Evolutionary conservation across 306 rosid species (phyloP).

Genomic region (Medicago ruthenica): DNA sequence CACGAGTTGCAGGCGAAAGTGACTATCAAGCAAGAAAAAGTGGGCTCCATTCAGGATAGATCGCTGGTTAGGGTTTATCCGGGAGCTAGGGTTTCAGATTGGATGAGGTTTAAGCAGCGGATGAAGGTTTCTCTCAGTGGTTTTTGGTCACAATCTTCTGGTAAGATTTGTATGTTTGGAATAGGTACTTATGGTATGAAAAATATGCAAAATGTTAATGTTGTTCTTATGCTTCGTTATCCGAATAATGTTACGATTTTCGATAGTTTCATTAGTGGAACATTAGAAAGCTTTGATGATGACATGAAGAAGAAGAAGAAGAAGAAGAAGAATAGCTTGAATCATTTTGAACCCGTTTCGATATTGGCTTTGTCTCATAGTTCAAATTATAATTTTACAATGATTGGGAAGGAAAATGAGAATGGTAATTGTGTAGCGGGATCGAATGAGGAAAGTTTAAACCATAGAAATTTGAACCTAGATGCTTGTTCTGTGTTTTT

Average conservation of each 20-base stretch:
- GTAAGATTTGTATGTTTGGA: conserved; percentile 86
- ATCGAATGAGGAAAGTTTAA: conserved; percentile 44
- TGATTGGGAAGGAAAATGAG: conserved; percentile 47
- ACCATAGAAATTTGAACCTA: conserved; percentile 30
- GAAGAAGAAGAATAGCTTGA: background rate
- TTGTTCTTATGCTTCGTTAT: conserved; percentile 72
- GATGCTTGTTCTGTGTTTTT: conserved; percentile 54
- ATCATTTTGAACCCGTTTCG: conserved; percentile 57
- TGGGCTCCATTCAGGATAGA: conserved; percentile 21
- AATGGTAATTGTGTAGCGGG: conserved; percentile 52
- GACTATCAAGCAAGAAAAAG: conserved; percentile 42
- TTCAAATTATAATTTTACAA: conserved; percentile 53
- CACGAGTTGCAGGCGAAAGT: conserved; percentile 48
- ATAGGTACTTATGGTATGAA: conserved; percentile 40
- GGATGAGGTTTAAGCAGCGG: conserved; percentile 18
- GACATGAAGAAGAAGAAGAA: conserved; percentile 34
- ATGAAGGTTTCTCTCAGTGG: conserved; percentile 55
- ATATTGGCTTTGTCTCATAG: conserved; percentile 61
- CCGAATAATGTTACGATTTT: conserved; percentile 50
- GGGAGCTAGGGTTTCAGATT: conserved; percentile 42
- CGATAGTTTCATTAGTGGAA: conserved; percentile 67
- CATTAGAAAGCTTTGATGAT: conserved; percentile 66
- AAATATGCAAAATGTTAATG: conserved; percentile 35
- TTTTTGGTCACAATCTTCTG: conserved; percentile 67
- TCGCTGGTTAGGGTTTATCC: conserved; percentile 48